phyloP scores from a whole-genome alignment of 208 protist species.

The Phytomonas serpens region DNA sequence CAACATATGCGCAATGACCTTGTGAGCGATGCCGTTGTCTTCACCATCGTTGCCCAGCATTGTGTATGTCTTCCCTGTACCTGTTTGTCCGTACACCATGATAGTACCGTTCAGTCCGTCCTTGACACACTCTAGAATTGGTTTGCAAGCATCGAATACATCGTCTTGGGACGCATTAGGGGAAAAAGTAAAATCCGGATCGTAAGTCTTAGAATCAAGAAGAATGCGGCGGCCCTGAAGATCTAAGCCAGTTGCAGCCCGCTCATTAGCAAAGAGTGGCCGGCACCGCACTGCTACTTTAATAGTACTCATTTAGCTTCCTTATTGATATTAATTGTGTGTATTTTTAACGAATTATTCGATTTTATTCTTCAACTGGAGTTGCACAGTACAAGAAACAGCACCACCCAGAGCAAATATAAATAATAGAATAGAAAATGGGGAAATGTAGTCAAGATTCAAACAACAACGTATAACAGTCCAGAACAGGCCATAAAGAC shows the following conservation, averaged over 20 bases:
- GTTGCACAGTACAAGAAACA: not conserved
- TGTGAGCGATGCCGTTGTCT: constrained; percentile 80
- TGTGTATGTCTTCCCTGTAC: constrained; percentile 95
- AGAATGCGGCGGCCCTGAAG: constrained; percentile 79
- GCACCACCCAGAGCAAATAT: not conserved
- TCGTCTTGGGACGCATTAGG: constrained; percentile 68
- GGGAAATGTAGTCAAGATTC: not conserved
- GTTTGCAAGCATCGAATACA: constrained; percentile 74
- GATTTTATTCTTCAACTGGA: not conserved
- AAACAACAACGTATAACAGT: not conserved
- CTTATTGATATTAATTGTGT: constrained; percentile 1
- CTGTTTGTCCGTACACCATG: constrained; percentile 93
- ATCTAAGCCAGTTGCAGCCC: constrained; percentile 58
- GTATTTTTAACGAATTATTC: not conserved
- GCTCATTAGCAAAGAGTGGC: constrained; percentile 74
- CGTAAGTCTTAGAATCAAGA: constrained; percentile 84
- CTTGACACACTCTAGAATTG: constrained; percentile 85
- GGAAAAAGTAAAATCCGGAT: constrained; percentile 80
- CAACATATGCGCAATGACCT: constrained; percentile 87
- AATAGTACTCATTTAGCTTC: constrained; percentile 65
- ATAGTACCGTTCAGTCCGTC: constrained; percentile 90
- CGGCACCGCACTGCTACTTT: constrained; percentile 81
- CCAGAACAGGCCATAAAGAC: not conserved
- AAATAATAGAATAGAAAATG: not conserved
- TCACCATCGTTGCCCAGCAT: constrained; percentile 83